Conservation (phyloP, 2,329 filamentous ascomycete genomes). For the Eutypella sp. region DNA sequence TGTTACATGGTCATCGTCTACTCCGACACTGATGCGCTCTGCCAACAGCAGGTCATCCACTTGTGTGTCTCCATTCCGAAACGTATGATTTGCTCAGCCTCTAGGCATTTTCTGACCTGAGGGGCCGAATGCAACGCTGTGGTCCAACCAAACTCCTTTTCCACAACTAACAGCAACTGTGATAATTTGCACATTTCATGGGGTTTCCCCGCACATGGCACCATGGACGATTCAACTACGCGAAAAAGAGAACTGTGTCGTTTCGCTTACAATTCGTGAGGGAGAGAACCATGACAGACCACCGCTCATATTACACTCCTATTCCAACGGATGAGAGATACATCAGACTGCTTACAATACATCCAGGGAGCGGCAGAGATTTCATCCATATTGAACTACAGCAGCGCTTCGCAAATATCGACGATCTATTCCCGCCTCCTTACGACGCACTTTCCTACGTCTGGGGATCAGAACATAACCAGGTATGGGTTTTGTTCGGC, state of each 20-base stretch:
- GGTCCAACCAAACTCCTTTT: too few relatives aligned
- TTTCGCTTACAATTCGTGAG: neutral
- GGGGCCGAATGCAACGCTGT: too few relatives aligned
- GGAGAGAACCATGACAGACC: neutral
- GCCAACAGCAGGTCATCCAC: too few relatives aligned
- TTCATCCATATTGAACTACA: neutral
- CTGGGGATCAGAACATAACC: neutral
- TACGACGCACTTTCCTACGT: neutral
- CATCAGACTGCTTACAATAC: neutral
- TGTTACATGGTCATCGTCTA: too few relatives aligned
- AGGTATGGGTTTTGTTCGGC: neutral
- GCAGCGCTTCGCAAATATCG: neutral
- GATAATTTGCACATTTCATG: too few relatives aligned
- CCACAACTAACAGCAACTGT: neutral
- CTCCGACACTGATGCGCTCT: too few relatives aligned
- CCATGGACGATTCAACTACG: neutral
- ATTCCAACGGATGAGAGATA: neutral
- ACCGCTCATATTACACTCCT: neutral
- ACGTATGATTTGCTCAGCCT: too few relatives aligned
- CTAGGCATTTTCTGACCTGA: too few relatives aligned
- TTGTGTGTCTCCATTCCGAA: too few relatives aligned
- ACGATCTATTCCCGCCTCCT: neutral
- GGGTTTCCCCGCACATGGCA: too few relatives aligned
- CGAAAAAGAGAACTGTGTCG: neutral
- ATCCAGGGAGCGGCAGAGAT: neutral